phyloP scores from a whole-genome alignment of 495 filamentous ascomycete species.

The Penicillium ochrochloron region DNA sequence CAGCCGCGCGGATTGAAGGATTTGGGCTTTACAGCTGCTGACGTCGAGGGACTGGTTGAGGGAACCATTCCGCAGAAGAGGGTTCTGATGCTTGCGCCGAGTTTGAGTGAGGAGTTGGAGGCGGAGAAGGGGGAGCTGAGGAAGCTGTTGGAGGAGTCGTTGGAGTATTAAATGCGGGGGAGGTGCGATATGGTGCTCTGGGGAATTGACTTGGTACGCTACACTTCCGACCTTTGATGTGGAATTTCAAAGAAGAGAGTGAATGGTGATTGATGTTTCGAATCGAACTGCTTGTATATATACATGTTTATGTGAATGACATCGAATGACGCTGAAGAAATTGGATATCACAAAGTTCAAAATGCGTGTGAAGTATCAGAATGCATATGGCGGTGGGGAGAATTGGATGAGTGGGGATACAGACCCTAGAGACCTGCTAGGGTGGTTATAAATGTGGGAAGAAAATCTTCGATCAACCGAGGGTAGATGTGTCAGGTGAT shows the following conservation, averaged over 20 bases:
- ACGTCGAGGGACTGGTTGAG: constrained; percentile 85
- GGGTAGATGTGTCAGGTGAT: not conserved
- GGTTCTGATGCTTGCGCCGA: constrained; percentile 90
- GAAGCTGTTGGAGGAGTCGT: constrained; percentile 65
- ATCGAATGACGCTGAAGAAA: constrained; percentile 7
- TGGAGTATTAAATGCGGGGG: constrained; percentile 67
- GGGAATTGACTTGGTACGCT: not conserved
- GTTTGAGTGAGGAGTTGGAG: constrained; percentile 66
- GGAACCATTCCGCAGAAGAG: constrained; percentile 90
- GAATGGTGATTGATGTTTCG: constrained; percentile 1
- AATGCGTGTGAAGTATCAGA: not conserved
- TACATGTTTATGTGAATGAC: not conserved
- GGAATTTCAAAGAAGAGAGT: not conserved
- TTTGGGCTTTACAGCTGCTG: constrained; percentile 72
- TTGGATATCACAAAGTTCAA: constrained; percentile 17
- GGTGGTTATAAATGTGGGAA: not conserved
- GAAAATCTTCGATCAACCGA: not conserved
- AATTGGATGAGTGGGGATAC: not conserved
- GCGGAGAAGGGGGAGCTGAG: constrained; percentile 68
- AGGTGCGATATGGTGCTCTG: too few species aligned
- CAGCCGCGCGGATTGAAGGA: constrained; percentile 86
- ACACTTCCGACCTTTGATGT: not conserved
- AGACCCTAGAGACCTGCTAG: constrained; percentile 14
- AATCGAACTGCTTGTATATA: constrained; percentile 7
- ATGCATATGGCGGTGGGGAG: not conserved